Conservation (phyloP, 139 green algal genomes). For the Mychonastes homosphaera region DNA sequence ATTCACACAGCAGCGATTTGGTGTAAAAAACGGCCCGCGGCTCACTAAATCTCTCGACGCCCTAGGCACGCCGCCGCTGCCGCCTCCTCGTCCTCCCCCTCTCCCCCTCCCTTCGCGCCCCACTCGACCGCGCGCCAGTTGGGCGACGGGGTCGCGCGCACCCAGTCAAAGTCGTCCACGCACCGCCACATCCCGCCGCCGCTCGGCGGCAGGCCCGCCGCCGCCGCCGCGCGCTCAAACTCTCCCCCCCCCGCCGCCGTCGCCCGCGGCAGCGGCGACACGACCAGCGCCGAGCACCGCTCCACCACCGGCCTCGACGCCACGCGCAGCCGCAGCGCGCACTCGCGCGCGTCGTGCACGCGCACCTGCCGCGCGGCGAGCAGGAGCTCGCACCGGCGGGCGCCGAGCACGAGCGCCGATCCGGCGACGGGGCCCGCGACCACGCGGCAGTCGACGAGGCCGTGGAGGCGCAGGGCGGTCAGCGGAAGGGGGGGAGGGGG, state of each 20-base stretch:
- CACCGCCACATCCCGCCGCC: slow-evolving; percentile 26
- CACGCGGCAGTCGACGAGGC: slow-evolving; percentile 35
- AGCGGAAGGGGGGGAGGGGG: slow-evolving; percentile 48
- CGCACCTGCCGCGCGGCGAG: slow-evolving; percentile 44
- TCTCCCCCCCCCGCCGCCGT: background rate
- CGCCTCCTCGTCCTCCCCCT: no score
- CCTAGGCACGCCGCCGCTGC: no score
- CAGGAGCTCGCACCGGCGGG: slow-evolving; percentile 28
- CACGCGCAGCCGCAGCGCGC: slow-evolving; percentile 52
- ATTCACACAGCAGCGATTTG: no score
- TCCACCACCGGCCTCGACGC: slow-evolving; percentile 67
- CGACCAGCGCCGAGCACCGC: slow-evolving; percentile 45
- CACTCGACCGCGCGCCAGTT: no score
- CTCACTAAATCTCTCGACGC: no score
- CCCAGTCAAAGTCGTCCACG: slow-evolving; percentile 81
- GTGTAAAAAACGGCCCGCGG: no score
- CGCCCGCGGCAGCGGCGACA: slow-evolving; percentile 34
- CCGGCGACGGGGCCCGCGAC: slow-evolving; percentile 49
- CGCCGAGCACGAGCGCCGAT: slow-evolving; percentile 39
- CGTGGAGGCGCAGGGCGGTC: slow-evolving; percentile 34
- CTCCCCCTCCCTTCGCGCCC: no score
- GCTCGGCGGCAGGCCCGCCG: background rate
- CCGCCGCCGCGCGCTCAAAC: background rate
- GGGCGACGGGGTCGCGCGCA: slow-evolving; percentile 55
- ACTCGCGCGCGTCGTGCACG: slow-evolving; percentile 45